A percentile compares a stretch with the other conserved stretches of the same genome.
phyloP scores from a whole-genome alignment of 345 rosid genomes.

The Salix exigua region DNA sequence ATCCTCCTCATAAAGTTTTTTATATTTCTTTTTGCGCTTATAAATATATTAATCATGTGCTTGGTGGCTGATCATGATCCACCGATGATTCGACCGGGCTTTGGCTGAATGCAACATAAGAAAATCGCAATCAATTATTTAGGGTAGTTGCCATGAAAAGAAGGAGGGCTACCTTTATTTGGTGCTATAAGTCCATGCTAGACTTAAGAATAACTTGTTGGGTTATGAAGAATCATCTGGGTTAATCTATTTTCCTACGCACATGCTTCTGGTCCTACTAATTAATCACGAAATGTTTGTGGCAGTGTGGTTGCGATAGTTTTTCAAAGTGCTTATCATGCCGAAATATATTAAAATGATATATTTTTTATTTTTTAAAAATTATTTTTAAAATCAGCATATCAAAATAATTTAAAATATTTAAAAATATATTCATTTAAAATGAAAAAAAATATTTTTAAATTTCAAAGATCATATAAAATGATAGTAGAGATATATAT shows the following conservation, averaged over 20 bases:
- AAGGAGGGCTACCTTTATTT: background rate
- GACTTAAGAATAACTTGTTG: background rate
- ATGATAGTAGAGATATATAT: too few relatives aligned
- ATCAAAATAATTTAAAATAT: too few relatives aligned
- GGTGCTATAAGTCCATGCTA: background rate
- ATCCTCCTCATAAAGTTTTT: background rate
- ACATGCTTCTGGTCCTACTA: background rate
- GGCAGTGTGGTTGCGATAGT: too few relatives aligned
- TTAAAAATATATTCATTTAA: too few relatives aligned
- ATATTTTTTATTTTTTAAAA: too few relatives aligned
- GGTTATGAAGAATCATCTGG: background rate
- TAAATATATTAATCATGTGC: background rate
- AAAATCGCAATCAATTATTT: background rate
- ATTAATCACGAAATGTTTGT: background rate
- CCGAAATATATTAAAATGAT: too few relatives aligned
- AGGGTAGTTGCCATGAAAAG: background rate
- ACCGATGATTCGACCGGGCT: background rate
- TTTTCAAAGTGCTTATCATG: too few relatives aligned
- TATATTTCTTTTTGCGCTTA: background rate
- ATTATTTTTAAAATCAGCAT: too few relatives aligned
- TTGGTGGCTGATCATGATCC: background rate
- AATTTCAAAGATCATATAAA: too few relatives aligned
- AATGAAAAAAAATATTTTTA: too few relatives aligned
- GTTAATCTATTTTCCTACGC: background rate
- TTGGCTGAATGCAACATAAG: constrained; percentile 7